Evolutionary conservation across 2,329 filamentous ascomycete genomes (phyloP).

Genomic region (Neonectria hederae): DNA sequence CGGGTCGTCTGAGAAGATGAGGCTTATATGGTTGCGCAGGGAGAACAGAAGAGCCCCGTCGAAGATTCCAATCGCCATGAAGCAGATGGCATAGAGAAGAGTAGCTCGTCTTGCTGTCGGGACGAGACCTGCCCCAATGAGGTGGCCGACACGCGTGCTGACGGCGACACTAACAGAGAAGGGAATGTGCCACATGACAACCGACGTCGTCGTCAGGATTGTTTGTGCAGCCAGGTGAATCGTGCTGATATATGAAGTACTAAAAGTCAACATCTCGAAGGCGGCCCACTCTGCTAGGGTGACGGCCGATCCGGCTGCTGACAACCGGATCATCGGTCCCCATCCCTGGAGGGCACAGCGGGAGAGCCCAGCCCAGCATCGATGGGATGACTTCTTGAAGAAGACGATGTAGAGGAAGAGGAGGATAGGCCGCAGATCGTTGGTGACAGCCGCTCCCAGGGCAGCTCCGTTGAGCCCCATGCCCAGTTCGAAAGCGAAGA

Average conservation of each 20-base stretch:
- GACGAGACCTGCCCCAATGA: constrained; percentile 51
- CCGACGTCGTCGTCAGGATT: constrained; percentile 52
- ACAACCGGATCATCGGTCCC: constrained; percentile 52
- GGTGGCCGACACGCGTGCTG: constrained; percentile 54
- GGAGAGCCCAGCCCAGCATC: constrained; percentile 53
- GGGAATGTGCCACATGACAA: constrained; percentile 55
- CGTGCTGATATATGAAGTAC: constrained; percentile 56
- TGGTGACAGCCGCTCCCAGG: constrained; percentile 58
- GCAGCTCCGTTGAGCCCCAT: constrained; percentile 63
- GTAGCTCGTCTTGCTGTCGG: constrained; percentile 45
- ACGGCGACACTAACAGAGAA: constrained; percentile 54
- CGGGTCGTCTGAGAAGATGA: constrained; percentile 14
- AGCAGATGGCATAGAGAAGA: constrained; percentile 46
- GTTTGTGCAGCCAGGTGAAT: constrained; percentile 54
- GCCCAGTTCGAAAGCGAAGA: constrained; percentile 53
- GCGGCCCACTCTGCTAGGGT: constrained; percentile 55
- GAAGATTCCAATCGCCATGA: constrained; percentile 45
- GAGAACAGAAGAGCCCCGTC: constrained; percentile 43
- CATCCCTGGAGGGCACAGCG: constrained; percentile 49
- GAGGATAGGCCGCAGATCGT: constrained; percentile 58
- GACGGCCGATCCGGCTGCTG: constrained; percentile 51
- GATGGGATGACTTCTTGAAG: constrained; percentile 47
- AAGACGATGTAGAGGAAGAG: constrained; percentile 57
- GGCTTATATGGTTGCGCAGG: constrained; percentile 10
- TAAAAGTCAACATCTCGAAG: constrained; percentile 55